Evolutionary conservation across 805 yeast species (phyloP), one percentile per base, ranked within the genome.

Genomic region (Candida piceae): DNA sequence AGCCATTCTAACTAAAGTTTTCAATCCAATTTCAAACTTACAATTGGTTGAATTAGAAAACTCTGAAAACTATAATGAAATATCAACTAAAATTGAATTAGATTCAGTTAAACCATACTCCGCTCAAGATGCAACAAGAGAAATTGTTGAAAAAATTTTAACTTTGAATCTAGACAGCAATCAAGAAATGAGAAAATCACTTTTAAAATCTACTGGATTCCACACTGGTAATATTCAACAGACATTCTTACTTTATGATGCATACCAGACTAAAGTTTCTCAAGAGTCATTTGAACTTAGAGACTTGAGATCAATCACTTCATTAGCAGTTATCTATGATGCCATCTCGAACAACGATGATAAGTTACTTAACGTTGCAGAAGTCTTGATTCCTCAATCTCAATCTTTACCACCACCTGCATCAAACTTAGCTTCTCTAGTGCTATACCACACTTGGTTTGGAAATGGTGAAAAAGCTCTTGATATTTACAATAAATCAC

Each of bases 401-500:
- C 53, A 57, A 8, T 22, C 31, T 15, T 13, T 26, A 9, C 29
- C 16, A 10, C 52, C 61, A 7, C 53, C 57, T 2, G 49, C 57
- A 1, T 37, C 36, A 6, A 55, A 52, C 15, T 17, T 50, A 6
- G 55, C 60, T 3, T 45, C 56, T 0, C 37, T 55, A 8, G 39
- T 61, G 7, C 21, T 60, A 7, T 44, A 39, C 12, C 44, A 55
- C 27, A 55, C 57, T 5, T 60, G 55, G 55, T 45, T 56, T 29
- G 62, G 60, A 2, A 38, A 52, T 18, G 38, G 42, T 0, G 60
- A 58, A n/a, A 41, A 42, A 7, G 50, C 64, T 1, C 39, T 63
- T 21, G 60, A 61, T 16, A 43, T 57, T 6, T 63, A 60, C 45
- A 63, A 63, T 35, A 37, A 45, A 17, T 40, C 59, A 7, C 38